A percentile compares a stretch with the other conserved stretches of the same genome.
Conservation (phyloP, 768 basidiomycete genomes). For the Tricholoma matsutake region DNA sequence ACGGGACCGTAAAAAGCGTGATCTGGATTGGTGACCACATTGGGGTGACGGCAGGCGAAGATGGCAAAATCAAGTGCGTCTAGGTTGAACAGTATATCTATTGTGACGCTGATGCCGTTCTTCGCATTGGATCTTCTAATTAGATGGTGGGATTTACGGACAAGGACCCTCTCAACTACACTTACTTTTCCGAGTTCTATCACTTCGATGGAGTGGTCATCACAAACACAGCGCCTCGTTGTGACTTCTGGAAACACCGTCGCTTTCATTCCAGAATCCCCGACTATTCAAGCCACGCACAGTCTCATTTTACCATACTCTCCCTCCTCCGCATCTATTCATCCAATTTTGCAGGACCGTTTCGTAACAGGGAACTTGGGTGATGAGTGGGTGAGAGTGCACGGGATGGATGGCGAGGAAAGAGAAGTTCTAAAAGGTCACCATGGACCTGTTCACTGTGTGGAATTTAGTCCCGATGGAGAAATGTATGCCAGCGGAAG, state of each 20-base stretch:
- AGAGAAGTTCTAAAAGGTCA: conserved; percentile 92
- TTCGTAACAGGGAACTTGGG: conserved; percentile 88
- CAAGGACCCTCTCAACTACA: conserved; percentile 65
- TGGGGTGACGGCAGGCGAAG: conserved; percentile 89
- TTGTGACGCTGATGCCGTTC: neutral
- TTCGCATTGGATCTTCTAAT: conserved; percentile 12
- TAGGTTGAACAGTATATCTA: neutral
- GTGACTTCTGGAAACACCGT: conserved; percentile 92
- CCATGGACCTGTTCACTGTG: conserved; percentile 94
- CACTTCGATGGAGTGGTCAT: conserved; percentile 91
- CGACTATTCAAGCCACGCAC: conserved; percentile 64
- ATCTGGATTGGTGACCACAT: conserved; percentile 90
- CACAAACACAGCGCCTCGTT: conserved; percentile 76
- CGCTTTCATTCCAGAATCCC: conserved; percentile 80
- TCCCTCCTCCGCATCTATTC: conserved; percentile 93
- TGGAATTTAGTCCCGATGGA: conserved; percentile 93
- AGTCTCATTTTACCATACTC: conserved; percentile 78
- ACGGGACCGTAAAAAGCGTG: conserved; percentile 89
- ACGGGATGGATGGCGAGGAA: conserved; percentile 88
- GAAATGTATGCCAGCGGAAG: conserved; percentile 97
- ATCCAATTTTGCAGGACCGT: conserved; percentile 82
- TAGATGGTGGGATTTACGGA: conserved; percentile 97
- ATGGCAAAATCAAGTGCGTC: conserved; percentile 81
- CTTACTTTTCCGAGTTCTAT: conserved; percentile 77
- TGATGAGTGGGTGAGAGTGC: conserved; percentile 97